Evolutionary conservation across 148 eudicot species (phyloP), one percentile per base, ranked within the genome.

Genomic region (Rhododendron griersonianum): DNA sequence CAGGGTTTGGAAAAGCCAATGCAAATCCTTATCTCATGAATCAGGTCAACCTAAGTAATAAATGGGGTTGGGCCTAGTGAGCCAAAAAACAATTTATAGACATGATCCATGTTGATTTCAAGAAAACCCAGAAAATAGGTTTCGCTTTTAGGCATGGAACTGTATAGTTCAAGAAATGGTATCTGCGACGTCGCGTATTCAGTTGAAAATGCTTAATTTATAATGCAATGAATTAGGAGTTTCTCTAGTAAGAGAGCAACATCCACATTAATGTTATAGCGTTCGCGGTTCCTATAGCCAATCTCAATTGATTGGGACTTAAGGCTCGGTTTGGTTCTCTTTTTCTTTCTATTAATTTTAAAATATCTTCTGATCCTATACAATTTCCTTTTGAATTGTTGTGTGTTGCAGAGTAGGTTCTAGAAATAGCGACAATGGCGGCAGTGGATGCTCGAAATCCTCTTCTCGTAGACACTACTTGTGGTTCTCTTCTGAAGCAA

Each of bases 401-500:
- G 10, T 39, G 59, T 41, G 81, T 51, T 75, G 86, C 89, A 91
- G 92, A 87, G 73, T 81, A 81, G 86, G 39, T 82, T 71, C 45
- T 81, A 85, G 87, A 82, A 85, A 59, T 48, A 84, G 84, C 78
- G 84, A 80, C 78, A 71, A 55, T 97, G 99, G 98, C 95, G 44
- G 94, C 94, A 50, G 87, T 90, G 51, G 98, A 94, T 88, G 91
- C 88, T 81, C 91, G 90, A 69, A 90, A 91, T 88, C 94, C 91
- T 87, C 91, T 89, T 81, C 83, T 77, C 59, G 94, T 94, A 77
- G 98, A 92, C 85, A 92, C 90, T 44, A 97, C 95, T 51, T 95
- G 98, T 78, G 96, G 96, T 80, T 92, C 95, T 85, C 86, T 95
- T 76, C 92, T 97, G 83, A 93, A 93, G 91, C 95, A 95, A 80